These are phyloP conservation scores for Trichoderma guizhouense DNA, from an alignment of 2,329 filamentous ascomycete genomes.

Conservation along the genomic window DNA sequence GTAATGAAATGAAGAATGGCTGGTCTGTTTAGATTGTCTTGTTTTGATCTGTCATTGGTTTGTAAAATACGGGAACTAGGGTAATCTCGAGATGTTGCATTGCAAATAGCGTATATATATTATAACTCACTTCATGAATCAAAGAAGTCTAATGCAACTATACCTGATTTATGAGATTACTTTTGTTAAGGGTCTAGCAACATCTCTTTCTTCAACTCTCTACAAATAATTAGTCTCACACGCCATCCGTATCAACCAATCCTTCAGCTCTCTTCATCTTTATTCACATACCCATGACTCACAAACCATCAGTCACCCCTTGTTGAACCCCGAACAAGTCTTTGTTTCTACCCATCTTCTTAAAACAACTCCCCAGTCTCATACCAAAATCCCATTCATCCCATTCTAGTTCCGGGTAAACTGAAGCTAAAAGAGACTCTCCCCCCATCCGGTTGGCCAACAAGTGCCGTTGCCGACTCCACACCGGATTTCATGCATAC, in stretches of 20 bases:
- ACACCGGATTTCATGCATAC: conserved; percentile 9
- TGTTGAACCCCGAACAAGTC: neutral
- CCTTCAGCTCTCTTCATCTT: neutral
- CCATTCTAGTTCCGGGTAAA: neutral
- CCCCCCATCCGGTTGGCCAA: neutral
- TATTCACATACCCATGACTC: neutral
- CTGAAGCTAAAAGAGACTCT: neutral
- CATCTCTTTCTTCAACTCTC: too few species aligned
- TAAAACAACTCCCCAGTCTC: neutral
- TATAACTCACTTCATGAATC: neutral
- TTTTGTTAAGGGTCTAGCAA: neutral
- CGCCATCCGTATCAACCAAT: neutral
- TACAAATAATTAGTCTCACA: neutral
- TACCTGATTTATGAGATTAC: neutral
- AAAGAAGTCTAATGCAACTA: neutral
- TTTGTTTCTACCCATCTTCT: neutral
- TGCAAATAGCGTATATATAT: neutral
- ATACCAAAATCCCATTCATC: neutral
- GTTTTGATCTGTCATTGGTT: neutral
- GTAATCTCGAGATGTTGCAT: neutral
- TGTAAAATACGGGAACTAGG: neutral
- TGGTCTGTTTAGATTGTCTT: neutral
- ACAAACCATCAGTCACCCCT: neutral
- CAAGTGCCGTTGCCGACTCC: conserved; percentile 8
- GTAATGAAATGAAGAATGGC: conserved; percentile 29